Percentiles rank a stretch among this genome's conserved stretches.
Conservation (phyloP, 148 eudicot species). For the Gaultheria prostrata region DNA sequence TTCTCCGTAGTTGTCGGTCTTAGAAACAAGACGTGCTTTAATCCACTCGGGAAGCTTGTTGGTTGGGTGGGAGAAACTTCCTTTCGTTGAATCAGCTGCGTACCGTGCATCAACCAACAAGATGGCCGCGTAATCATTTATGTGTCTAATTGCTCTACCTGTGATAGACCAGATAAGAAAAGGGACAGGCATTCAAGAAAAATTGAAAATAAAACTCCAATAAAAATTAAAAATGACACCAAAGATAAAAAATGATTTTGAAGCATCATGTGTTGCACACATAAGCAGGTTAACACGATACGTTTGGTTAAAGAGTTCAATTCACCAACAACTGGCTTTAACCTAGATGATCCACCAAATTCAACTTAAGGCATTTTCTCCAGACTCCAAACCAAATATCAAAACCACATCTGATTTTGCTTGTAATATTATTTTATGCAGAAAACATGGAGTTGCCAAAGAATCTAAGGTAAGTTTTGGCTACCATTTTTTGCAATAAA, state of each 20-base stretch:
- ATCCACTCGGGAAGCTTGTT: slow-evolving; percentile 91
- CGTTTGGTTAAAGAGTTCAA: neutral
- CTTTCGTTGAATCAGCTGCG: slow-evolving; percentile 53
- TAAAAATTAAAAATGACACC: neutral
- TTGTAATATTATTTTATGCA: neutral
- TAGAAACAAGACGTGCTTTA: slow-evolving; percentile 52
- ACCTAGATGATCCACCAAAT: slow-evolving; percentile 4
- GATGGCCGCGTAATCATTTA: slow-evolving; percentile 86
- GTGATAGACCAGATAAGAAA: slow-evolving; percentile 16
- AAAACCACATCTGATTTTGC: neutral
- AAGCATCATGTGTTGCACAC: neutral
- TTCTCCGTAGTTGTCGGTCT: slow-evolving; percentile 61
- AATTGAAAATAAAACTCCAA: neutral
- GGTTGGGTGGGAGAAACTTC: slow-evolving; percentile 58
- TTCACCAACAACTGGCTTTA: neutral
- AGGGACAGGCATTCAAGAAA: neutral
- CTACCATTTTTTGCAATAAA: neutral
- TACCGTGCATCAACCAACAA: slow-evolving; percentile 84
- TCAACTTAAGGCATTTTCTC: neutral
- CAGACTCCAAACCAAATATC: neutral
- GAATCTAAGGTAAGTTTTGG: neutral
- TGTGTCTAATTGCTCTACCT: slow-evolving; percentile 94
- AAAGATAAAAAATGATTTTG: neutral
- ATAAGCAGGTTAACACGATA: slow-evolving; percentile 1
- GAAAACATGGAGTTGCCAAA: neutral